Conservation (phyloP, 1,284 basidiomycete genomes). For the Ceratobasidium sp. region DNA sequence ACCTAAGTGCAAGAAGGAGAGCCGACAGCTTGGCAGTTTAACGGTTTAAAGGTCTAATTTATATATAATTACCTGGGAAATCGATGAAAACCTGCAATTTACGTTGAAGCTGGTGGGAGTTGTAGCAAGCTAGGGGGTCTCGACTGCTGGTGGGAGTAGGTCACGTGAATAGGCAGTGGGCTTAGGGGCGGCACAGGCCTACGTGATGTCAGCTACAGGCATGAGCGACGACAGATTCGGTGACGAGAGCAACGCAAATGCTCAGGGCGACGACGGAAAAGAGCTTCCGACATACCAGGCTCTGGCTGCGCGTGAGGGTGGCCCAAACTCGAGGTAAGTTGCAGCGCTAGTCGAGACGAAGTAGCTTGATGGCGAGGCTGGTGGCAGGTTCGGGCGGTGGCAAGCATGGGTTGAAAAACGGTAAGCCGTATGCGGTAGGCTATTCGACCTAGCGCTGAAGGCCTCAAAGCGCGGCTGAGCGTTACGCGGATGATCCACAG, state of each 20-base stretch:
- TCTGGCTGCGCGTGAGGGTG: constrained; percentile 56
- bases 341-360: background rate
- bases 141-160: too few species aligned
- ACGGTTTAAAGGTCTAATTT: too few species aligned
- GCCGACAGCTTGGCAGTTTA: too few species aligned
- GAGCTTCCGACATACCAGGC: constrained; percentile 78
- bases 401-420: constrained; percentile 84
- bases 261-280: constrained; percentile 56
- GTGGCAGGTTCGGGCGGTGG: constrained; percentile 81
- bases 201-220: constrained; percentile 23
- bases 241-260: background rate
- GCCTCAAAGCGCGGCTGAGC: constrained; percentile 72
- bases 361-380: constrained; percentile 53
- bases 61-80: too few species aligned
- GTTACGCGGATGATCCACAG: constrained; percentile 66
- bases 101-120: too few species aligned
- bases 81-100: too few species aligned
- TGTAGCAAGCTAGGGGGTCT: too few species aligned
- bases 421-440: constrained; percentile 51
- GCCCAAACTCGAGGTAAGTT: constrained; percentile 42
- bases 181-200: background rate
- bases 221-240: constrained; percentile 19
- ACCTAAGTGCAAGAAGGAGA: too few species aligned
- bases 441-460: background rate
- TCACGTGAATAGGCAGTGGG: constrained; percentile 5